These are phyloP conservation scores for Trametes versicolor DNA, from an alignment of 1,284 basidiomycete genomes.

Conservation along the genomic window DNA sequence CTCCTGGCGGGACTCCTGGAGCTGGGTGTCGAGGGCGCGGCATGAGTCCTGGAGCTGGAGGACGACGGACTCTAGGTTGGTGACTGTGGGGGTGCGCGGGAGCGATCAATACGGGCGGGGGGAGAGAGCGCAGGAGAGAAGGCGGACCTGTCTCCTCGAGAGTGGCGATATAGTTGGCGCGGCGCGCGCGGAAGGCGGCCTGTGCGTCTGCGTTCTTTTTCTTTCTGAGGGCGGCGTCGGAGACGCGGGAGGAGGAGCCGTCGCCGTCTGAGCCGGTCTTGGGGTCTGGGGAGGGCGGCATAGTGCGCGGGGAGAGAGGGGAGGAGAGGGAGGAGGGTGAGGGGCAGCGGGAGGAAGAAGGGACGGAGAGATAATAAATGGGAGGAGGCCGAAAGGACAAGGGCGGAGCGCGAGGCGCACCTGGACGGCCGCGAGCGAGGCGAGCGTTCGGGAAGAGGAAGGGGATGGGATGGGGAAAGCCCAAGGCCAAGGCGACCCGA, in stretches of 20 bases:
- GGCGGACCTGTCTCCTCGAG: conserved; percentile 83
- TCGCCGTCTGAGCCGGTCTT: conserved; percentile 52
- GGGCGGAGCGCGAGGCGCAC: conserved; percentile 14
- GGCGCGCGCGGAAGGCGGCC: conserved; percentile 74
- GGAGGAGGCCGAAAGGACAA: conserved; percentile 28
- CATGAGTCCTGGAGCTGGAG: conserved; percentile 83
- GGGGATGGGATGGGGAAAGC: conserved; percentile 1
- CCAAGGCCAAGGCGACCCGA: neutral
- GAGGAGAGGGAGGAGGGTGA: conserved; percentile 39
- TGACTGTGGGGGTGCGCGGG: conserved; percentile 53
- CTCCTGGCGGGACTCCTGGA: conserved; percentile 67
- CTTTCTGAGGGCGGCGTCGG: conserved; percentile 78
- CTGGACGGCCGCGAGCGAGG: conserved; percentile 5
- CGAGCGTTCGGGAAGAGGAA: neutral
- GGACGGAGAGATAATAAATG: conserved; percentile 19
- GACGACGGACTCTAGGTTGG: conserved; percentile 82
- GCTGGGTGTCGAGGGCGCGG: conserved; percentile 69
- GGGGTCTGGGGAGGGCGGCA: conserved; percentile 42
- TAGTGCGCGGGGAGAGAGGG: conserved; percentile 43
- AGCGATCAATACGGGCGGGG: conserved; percentile 36
- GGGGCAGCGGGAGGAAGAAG: conserved; percentile 42
- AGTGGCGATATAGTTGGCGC: conserved; percentile 88
- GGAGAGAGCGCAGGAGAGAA: conserved; percentile 33
- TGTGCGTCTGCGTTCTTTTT: conserved; percentile 88
- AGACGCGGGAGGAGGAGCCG: conserved; percentile 47